Percentiles rank a stretch among this genome's conserved stretches.
These are phyloP conservation scores for Austropuccinia psidii DNA, from an alignment of 1,284 basidiomycete species.

Conservation along the genomic window DNA sequence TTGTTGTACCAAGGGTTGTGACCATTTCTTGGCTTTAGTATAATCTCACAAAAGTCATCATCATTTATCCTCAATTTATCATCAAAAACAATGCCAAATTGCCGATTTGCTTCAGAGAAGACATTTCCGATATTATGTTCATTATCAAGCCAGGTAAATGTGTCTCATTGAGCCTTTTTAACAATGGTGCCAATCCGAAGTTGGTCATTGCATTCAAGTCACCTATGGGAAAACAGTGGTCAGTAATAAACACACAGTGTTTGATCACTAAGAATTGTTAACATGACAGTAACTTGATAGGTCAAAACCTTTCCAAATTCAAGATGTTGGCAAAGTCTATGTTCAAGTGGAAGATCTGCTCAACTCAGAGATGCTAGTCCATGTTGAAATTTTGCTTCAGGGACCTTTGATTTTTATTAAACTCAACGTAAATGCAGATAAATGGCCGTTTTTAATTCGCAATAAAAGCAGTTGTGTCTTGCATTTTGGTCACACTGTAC, in stretches of 20 bases:
- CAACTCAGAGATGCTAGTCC: slow-evolving; percentile 27
- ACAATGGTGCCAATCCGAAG: slow-evolving; percentile 31
- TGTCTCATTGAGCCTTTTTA: slow-evolving; percentile 28
- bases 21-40: slow-evolving; percentile 18
- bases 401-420: slow-evolving; percentile 37
- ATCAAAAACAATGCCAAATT: slow-evolving; percentile 31
- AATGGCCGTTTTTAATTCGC: no score
- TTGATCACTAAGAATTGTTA: background rate
- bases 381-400: slow-evolving; percentile 28
- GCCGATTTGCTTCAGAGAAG: slow-evolving; percentile 25
- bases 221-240: slow-evolving; percentile 29
- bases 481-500: no score
- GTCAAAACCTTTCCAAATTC: slow-evolving; percentile 37
- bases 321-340: slow-evolving; percentile 37
- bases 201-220: slow-evolving; percentile 32
- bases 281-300: slow-evolving; percentile 2
- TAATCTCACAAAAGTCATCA: slow-evolving; percentile 35
- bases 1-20: no score
- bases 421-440: no score
- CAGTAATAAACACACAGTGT: background rate
- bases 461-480: no score
- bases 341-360: slow-evolving; percentile 9
- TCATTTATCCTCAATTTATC: slow-evolving; percentile 36
- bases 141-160: slow-evolving; percentile 33
- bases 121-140: slow-evolving; percentile 16